Evolutionary conservation across 768 basidiomycete genomes (phyloP), one percentile per base, ranked within the genome.

Genomic region (Phaffia tasmanica): DNA sequence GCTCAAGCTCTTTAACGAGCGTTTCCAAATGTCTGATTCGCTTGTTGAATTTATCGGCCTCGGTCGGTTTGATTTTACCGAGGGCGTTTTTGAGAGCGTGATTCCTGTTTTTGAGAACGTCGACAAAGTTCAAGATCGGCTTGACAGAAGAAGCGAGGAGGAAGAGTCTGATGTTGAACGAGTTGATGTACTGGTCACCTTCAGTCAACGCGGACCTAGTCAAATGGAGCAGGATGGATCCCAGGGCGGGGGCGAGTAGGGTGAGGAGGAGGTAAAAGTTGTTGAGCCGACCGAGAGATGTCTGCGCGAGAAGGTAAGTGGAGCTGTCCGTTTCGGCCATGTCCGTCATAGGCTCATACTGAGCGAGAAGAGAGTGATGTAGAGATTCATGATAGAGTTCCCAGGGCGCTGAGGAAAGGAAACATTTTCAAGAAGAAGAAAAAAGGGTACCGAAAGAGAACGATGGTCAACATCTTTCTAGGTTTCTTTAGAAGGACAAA

Each of bases 321-420:
- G 53, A 27, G 9, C 49, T 29, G 56, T 62, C 55, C 14, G 48
- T 58, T 25, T 23, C 19, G 16, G 18, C 49, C 21, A 30, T 35
- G 35, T 23, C 48, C 29, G 59, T 32, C 56, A 58, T 57, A 47
- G 29, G 55, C 0, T 11, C 62, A 23, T 8, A 21, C n/a, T 27
- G 69, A 8, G 53, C 59, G 32, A 72, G 66, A 51, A 74, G 58
- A 54, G 30, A n/a, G 51, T 73, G 71, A 16, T 68, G 71, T n/a
- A 56, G 70, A 53, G 69, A 72, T n/a, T 64, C 62, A 64, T 73
- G 71, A 63, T 74, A 75, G 32, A 75, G 64, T n/a, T 72, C 73
- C 74, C 74, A 75, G 0, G 74, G 74, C 0, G 72, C 73, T 74
- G 65, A 21, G 27, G 3, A 54, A 46, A 9, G 7, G 27, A 18